These are phyloP conservation scores for Solanum gracilifrons DNA, from an alignment of 257 asterid species.

Conservation along the genomic window DNA sequence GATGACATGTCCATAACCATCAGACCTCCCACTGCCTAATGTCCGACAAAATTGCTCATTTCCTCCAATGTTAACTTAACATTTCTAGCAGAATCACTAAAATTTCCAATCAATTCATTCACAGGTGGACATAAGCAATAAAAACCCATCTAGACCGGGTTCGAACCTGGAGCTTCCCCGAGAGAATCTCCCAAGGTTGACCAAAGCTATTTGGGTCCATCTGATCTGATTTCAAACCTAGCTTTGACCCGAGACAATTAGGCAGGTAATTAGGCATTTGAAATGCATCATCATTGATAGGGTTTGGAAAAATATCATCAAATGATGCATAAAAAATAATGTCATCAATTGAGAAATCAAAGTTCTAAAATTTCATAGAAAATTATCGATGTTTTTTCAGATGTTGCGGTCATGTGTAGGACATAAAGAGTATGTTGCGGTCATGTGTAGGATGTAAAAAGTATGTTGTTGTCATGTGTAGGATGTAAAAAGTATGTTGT, in stretches of 20 bases:
- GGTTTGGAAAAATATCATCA: conserved; percentile 31
- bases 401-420: conserved; percentile 3
- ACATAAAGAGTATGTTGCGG: neutral
- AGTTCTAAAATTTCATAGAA: conserved; percentile 1
- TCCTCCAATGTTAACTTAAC: too few species aligned
- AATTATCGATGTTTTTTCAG: neutral
- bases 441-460: conserved; percentile 24
- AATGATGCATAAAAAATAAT: conserved; percentile 24
- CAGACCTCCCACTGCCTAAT: rapidly evolving
- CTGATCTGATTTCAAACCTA: too few species aligned
- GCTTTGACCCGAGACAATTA: rapidly evolving
- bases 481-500: too few species aligned
- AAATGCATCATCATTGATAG: too few species aligned
- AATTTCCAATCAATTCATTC: too few species aligned
- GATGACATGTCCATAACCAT: too few species aligned
- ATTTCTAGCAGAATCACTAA: too few species aligned
- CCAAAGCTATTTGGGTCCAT: too few species aligned
- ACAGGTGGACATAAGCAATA: rapidly evolving
- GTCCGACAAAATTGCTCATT: too few species aligned
- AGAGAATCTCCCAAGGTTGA: too few species aligned
- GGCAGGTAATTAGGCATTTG: too few species aligned
- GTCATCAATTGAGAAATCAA: conserved; percentile 26
- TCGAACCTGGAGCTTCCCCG: rapidly evolving
- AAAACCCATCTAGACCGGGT: rapidly evolving
- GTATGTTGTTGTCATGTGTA: neutral